Percentiles rank a stretch among this genome's conserved stretches.
Evolutionary conservation across 2,329 filamentous ascomycete species (phyloP).

Genomic region (Sporothrix brunneoviolacea): DNA sequence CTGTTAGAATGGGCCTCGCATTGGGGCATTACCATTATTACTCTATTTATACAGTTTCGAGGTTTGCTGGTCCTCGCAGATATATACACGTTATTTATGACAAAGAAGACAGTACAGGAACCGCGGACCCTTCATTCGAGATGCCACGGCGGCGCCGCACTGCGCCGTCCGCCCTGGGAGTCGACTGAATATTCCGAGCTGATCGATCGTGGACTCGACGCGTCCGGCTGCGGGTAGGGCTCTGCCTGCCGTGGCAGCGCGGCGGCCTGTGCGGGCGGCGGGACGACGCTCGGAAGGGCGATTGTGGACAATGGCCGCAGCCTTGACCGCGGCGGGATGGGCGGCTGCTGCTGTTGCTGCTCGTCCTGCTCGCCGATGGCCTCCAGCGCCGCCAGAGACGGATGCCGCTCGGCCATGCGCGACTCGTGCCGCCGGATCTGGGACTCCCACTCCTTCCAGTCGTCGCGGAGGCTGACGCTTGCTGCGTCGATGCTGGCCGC

Average conservation of each 20-base stretch:
- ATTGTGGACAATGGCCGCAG: neutral
- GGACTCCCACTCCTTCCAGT: constrained; percentile 35
- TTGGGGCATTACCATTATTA: too few relatives aligned
- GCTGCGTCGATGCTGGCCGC: too few relatives aligned
- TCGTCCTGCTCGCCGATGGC: neutral
- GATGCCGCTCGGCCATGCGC: constrained; percentile 20
- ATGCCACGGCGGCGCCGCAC: too few relatives aligned
- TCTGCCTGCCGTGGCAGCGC: neutral
- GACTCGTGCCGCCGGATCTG: constrained; percentile 22
- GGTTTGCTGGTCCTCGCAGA: too few relatives aligned
- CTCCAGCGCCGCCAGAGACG: constrained; percentile 10
- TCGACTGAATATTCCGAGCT: constrained; percentile 5
- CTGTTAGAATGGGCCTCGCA: too few relatives aligned
- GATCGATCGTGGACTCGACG: neutral
- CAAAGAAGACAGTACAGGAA: too few relatives aligned
- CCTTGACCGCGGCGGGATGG: constrained; percentile 12
- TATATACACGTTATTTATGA: too few relatives aligned
- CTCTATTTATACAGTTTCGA: too few relatives aligned
- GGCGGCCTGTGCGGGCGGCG: neutral
- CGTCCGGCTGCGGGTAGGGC: neutral
- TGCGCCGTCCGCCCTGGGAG: neutral
- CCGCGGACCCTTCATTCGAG: too few relatives aligned
- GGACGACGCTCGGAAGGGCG: neutral
- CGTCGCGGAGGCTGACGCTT: constrained; percentile 23
- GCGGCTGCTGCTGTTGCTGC: neutral